Evolutionary conservation across 2,329 filamentous ascomycete species (phyloP).

Genomic region (Akanthomyces lecanii): DNA sequence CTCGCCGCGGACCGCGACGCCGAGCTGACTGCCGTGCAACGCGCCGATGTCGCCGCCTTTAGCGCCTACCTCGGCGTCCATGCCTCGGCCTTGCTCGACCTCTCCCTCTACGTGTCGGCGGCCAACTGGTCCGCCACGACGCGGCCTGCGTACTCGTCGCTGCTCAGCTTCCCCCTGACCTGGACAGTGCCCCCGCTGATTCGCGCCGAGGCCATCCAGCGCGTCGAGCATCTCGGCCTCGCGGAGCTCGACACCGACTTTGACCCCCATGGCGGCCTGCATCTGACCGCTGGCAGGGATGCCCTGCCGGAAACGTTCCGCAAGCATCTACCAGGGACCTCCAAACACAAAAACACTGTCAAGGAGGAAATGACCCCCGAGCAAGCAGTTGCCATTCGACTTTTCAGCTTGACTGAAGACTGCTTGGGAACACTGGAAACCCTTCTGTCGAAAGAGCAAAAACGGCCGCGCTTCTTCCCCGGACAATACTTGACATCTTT

Average conservation of each 20-base stretch:
- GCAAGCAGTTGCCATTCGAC: slow-evolving; percentile 67
- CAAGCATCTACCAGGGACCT: slow-evolving; percentile 31
- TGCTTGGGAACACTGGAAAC: slow-evolving; percentile 69
- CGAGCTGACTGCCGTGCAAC: slow-evolving; percentile 35
- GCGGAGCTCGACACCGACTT: slow-evolving; percentile 62
- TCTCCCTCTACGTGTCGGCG: slow-evolving; percentile 85
- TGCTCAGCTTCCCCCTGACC: slow-evolving; percentile 82
- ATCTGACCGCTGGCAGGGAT: slow-evolving; percentile 34
- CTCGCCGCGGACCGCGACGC: slow-evolving; percentile 37
- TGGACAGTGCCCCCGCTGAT: slow-evolving; percentile 77
- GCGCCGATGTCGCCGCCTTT: slow-evolving; percentile 49
- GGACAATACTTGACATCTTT: slow-evolving; percentile 35
- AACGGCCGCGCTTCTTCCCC: slow-evolving; percentile 30
- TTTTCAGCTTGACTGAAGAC: slow-evolving; percentile 67
- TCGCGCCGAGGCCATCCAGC: slow-evolving; percentile 63
- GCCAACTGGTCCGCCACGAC: slow-evolving; percentile 79
- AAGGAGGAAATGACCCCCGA: slow-evolving; percentile 62
- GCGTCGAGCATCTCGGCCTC: slow-evolving; percentile 67
- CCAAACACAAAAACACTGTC: slow-evolving; percentile 51
- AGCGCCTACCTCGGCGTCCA: slow-evolving; percentile 69
- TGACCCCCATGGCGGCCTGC: slow-evolving; percentile 34
- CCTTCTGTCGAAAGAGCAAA: slow-evolving; percentile 35
- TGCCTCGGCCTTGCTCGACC: slow-evolving; percentile 74
- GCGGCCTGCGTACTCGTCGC: slow-evolving; percentile 71
- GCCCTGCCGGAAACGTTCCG: slow-evolving; percentile 38